Base-by-base conservation (phyloP, 257 asterid species). In the Nicotiana obtusifolia region DNA sequence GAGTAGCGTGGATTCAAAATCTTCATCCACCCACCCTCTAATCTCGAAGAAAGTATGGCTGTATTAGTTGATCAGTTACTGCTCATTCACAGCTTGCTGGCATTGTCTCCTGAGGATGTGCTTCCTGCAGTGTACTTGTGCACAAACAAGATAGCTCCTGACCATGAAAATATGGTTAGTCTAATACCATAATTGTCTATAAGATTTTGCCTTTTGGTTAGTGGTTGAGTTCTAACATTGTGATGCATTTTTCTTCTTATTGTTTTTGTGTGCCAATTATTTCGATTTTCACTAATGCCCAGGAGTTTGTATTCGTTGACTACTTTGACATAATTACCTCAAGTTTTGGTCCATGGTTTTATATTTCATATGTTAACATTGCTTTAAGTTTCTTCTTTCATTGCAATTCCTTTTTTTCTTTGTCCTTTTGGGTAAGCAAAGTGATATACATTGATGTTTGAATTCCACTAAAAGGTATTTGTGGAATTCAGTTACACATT, bases 41-140 rank as follows among this genome's bases (percentile, higher is more conserved):
- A 49, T 73, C 37, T 60, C 7, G 60, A 73, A 47, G 24, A 73
- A 73, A 49, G 79, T 73, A 76, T 71, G 78, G 61, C 44, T 76
- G 78, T 76, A 65, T 84, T 83, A 24, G 41, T 75, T 75, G 41
- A 49, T 75, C 41, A 75, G 24, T 75, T 44, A 9, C 84, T 84
- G 81, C 88, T 82, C 33, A 49, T 80, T 83, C 82, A 80, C 93
- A 95, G 99, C 88, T 90, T 95, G 89, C 88, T 95, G 90, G 91
- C 86, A 84, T 89, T 93, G 86, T 92, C 99, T 57, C 97, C 98
- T 7, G 95, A 90, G 86, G 97, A 93, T 84, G 97, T 93, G 62
- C 88, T 93, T 64, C 97, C 98, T 61, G 93, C 98, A 75, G 88
- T 92, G 81, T 95, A 95, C 86, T 88, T 95, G 90, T 95, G 99